A percentile compares a stretch with the other conserved stretches of the same genome.
Evolutionary conservation across 176 grass and related monocot genomes (phyloP).

Genomic region (Musa beccarii): DNA sequence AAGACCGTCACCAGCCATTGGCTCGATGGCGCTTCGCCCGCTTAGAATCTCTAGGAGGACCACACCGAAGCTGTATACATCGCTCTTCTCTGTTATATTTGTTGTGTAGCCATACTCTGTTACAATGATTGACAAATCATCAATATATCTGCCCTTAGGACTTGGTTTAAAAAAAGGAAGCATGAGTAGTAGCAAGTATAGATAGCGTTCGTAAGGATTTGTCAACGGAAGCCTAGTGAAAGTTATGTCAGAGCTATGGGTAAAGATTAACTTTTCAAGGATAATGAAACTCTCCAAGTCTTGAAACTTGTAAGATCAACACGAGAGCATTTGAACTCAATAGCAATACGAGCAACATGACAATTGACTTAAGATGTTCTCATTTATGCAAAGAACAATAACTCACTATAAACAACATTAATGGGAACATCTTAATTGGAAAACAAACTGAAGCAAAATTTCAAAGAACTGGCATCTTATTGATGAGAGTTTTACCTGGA

Average conservation of each 20-base stretch:
- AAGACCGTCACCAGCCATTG: constrained; percentile 39
- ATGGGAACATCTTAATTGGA: background rate
- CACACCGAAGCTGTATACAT: constrained; percentile 94
- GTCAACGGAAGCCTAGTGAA: too few relatives aligned
- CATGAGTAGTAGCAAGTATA: background rate
- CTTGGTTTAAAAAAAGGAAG: background rate
- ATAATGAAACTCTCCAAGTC: too few relatives aligned
- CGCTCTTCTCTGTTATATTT: constrained; percentile 95
- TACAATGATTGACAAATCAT: background rate
- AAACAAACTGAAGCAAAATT: background rate
- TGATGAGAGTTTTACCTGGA: constrained; percentile 45
- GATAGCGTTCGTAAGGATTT: too few relatives aligned
- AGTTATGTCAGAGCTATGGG: too few relatives aligned
- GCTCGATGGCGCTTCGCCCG: constrained; percentile 65
- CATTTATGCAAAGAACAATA: background rate
- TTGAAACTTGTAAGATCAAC: too few relatives aligned
- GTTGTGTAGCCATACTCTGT: constrained; percentile 82
- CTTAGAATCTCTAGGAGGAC: constrained; percentile 86
- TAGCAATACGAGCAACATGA: too few relatives aligned
- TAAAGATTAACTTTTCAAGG: too few relatives aligned
- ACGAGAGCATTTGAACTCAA: too few relatives aligned
- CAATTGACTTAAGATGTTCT: too few relatives aligned
- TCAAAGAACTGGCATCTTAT: too few relatives aligned
- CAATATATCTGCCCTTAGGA: background rate
- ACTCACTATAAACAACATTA: background rate